These are phyloP conservation scores for Phytophthora citrophthora DNA, from an alignment of 352 stramenopile genomes.

Conservation along the genomic window DNA sequence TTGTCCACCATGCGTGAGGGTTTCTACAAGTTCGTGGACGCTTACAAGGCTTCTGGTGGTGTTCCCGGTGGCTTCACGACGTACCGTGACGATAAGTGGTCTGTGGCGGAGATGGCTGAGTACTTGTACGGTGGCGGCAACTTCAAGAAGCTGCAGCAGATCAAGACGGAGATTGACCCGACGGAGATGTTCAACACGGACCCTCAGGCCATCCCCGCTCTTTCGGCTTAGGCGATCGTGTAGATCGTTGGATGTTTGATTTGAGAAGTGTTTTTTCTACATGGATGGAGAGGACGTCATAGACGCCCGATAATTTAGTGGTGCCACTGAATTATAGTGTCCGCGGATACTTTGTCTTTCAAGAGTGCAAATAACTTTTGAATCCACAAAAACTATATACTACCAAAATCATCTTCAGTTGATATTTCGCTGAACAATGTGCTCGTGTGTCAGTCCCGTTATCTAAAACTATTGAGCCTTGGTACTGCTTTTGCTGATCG, in stretches of 20 bases:
- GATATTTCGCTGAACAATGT: too few species aligned
- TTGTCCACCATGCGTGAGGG: constrained; percentile 23
- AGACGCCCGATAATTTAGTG: too few species aligned
- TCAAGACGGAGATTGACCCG: constrained; percentile 32
- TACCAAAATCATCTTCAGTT: too few species aligned
- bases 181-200: constrained; percentile 36
- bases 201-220: constrained; percentile 31
- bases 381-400: too few species aligned
- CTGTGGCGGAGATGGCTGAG: constrained; percentile 27
- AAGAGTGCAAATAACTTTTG: too few species aligned
- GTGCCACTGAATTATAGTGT: too few species aligned
- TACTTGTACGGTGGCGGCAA: constrained; percentile 31
- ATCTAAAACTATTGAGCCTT: too few species aligned
- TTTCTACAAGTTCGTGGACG: constrained; percentile 34
- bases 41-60: constrained; percentile 29
- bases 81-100: constrained; percentile 35
- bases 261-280: too few species aligned
- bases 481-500: too few species aligned
- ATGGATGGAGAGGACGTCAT: too few species aligned
- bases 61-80: constrained; percentile 32
- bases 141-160: constrained; percentile 32
- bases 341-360: too few species aligned
- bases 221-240: constrained; percentile 11
- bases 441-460: too few species aligned
- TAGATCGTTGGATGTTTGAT: not conserved